Evolutionary conservation across 441 rosid genomes (phyloP).

Genomic region (Aquilaria agallochum): DNA sequence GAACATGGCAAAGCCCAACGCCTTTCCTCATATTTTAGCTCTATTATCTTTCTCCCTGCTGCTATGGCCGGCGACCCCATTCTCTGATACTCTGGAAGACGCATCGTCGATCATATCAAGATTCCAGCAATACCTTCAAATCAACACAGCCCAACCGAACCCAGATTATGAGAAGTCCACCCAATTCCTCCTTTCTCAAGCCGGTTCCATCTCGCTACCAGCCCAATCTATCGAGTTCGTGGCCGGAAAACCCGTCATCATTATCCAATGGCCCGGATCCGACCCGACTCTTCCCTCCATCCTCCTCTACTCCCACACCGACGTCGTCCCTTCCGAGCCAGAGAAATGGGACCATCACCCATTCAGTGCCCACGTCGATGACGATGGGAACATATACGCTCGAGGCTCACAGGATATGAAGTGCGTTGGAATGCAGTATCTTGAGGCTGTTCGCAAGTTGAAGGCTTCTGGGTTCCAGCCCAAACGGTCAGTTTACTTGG

Average conservation of each 20-base stretch:
- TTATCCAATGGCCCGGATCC: conserved; percentile 82
- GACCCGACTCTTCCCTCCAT: conserved; percentile 58
- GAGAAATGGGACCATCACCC: conserved; percentile 81
- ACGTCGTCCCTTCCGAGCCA: conserved; percentile 81
- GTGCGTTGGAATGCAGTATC: conserved; percentile 94
- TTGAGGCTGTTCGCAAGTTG: conserved; percentile 80
- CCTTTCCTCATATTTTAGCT: conserved; percentile 11
- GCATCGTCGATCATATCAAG: conserved; percentile 42
- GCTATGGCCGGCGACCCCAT: conserved; percentile 8
- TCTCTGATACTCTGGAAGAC: conserved; percentile 12
- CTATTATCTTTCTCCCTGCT: conserved; percentile 12
- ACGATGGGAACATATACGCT: conserved; percentile 64
- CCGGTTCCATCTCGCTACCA: conserved; percentile 59
- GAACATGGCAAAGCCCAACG: background rate
- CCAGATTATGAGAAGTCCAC: conserved; percentile 63
- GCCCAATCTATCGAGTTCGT: conserved; percentile 57
- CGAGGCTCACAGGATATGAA: conserved; percentile 99
- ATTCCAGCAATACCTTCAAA: conserved; percentile 80
- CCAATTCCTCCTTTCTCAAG: conserved; percentile 61
- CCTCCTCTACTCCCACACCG: conserved; percentile 92
- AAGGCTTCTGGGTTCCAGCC: conserved; percentile 59
- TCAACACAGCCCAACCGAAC: conserved; percentile 81
- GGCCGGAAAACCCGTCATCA: conserved; percentile 59
- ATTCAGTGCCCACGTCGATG: conserved; percentile 72
- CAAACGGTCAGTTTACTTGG: conserved; percentile 62